phyloP scores from a whole-genome alignment of 768 basidiomycete species.

The Suillus paluster region DNA sequence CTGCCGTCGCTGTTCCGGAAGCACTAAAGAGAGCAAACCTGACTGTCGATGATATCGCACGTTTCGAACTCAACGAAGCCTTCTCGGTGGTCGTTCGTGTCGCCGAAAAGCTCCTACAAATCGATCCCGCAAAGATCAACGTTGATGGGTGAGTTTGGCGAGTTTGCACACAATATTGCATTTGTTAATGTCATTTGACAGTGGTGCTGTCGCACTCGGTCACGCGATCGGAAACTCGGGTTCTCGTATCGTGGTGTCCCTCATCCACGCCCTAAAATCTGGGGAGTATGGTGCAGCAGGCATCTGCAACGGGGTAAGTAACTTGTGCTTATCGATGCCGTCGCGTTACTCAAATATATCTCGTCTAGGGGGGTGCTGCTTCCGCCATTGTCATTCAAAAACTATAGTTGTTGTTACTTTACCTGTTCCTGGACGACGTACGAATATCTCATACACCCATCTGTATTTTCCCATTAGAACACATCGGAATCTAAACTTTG shows the following conservation, averaged over 20 bases:
- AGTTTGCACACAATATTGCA: neutral
- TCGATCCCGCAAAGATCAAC: constrained; percentile 91
- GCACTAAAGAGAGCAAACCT: constrained; percentile 90
- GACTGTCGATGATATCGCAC: constrained; percentile 81
- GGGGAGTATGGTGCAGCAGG: constrained; percentile 96
- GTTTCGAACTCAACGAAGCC: constrained; percentile 97
- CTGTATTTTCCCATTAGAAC: constrained; percentile 14
- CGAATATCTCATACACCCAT: constrained; percentile 15
- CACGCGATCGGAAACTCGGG: constrained; percentile 98
- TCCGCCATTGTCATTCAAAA: constrained; percentile 91
- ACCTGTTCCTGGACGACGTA: constrained; percentile 17
- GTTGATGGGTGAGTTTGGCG: constrained; percentile 67
- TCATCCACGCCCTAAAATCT: constrained; percentile 87
- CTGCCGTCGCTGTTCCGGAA: constrained; percentile 86
- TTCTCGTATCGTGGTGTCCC: constrained; percentile 90
- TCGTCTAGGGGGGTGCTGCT: constrained; percentile 82
- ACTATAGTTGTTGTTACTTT: constrained; percentile 50
- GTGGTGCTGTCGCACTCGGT: constrained; percentile 95
- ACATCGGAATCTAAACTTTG: neutral
- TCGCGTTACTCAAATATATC: constrained; percentile 17
- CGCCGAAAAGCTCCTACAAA: constrained; percentile 85
- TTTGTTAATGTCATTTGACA: constrained; percentile 38
- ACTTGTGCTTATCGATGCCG: neutral
- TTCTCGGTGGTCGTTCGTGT: constrained; percentile 94
- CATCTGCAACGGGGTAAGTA: constrained; percentile 93